Percentiles rank a stretch among this genome's conserved stretches.
These are phyloP conservation scores for Saccharomyces paradoxus DNA, from an alignment of 805 yeast genomes.

Conservation along the genomic window DNA sequence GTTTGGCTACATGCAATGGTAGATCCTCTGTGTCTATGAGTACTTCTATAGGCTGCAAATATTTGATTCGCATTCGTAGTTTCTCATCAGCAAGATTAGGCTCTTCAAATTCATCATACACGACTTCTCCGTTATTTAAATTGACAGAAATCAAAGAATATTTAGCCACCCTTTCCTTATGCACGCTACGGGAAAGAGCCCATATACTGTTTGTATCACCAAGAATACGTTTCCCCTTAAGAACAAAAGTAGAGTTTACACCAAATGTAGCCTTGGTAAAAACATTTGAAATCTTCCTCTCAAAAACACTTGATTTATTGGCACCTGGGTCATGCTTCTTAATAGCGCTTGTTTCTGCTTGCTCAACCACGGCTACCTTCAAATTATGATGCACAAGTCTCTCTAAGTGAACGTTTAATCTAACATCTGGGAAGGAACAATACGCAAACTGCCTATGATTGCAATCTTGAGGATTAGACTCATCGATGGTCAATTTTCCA, in stretches of 20 bases:
- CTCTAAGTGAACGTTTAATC: constrained; percentile 69
- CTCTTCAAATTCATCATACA: constrained; percentile 66
- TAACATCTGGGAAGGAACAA: constrained; percentile 73
- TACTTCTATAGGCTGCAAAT: constrained; percentile 72
- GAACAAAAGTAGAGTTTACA: constrained; percentile 40
- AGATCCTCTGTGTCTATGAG: constrained; percentile 23
- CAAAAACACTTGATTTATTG: constrained; percentile 52
- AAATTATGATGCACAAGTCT: constrained; percentile 62
- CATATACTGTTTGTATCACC: constrained; percentile 27
- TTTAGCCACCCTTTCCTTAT: constrained; percentile 17
- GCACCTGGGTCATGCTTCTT: constrained; percentile 38
- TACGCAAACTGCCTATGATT: constrained; percentile 60
- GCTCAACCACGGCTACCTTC: constrained; percentile 83
- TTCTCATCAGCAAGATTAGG: constrained; percentile 42
- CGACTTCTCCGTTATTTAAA: constrained; percentile 71
- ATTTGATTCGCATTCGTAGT: constrained; percentile 64
- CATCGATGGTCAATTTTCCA: constrained; percentile 52
- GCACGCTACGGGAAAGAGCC: constrained; percentile 10
- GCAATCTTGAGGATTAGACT: constrained; percentile 41
- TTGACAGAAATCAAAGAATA: constrained; percentile 40
- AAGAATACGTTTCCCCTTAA: constrained; percentile 30
- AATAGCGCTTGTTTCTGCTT: constrained; percentile 70
- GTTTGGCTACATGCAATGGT: constrained; percentile 30
- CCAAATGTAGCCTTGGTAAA: constrained; percentile 78
- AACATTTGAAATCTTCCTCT: constrained; percentile 58